A percentile compares a stretch with the other conserved stretches of the same genome.
These are phyloP conservation scores for Capillidium rhysosporum DNA, from an alignment of 371 early-diverging fungal genomes.

Conservation along the genomic window DNA sequence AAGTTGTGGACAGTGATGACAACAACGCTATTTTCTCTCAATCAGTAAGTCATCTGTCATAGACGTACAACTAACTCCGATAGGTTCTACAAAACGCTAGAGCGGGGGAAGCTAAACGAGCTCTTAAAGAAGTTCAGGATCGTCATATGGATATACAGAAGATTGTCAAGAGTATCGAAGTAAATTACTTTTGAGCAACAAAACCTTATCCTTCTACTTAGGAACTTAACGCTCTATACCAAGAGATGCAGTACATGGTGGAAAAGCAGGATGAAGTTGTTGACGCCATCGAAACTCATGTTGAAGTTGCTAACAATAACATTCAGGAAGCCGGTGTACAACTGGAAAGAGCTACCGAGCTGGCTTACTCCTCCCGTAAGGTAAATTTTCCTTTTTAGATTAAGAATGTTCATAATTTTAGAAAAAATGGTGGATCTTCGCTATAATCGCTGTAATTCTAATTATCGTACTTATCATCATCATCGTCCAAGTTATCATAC, in stretches of 20 bases:
- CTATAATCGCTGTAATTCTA: conserved; percentile 1
- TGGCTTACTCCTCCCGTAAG: conserved; percentile 50
- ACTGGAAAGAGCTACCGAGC: conserved; percentile 37
- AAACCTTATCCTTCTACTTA: background rate
- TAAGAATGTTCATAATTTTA: no score
- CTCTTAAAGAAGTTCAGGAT: conserved; percentile 63
- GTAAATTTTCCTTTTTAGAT: background rate
- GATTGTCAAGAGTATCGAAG: conserved; percentile 26
- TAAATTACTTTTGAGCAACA: background rate
- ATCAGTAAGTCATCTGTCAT: conserved; percentile 24
- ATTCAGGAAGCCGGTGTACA: conserved; percentile 49
- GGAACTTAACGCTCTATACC: conserved; percentile 75
- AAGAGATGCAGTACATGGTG: conserved; percentile 76
- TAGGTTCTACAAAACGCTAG: conserved; percentile 52
- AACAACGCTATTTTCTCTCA: conserved; percentile 66
- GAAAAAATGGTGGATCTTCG: no score
- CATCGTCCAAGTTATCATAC: no score
- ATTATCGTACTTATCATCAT: conserved; percentile 10
- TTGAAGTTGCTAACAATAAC: conserved; percentile 34
- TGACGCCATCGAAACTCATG: conserved; percentile 46
- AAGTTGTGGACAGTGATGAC: conserved; percentile 49
- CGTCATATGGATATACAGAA: conserved; percentile 73
- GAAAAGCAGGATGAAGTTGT: conserved; percentile 55
- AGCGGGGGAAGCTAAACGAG: conserved; percentile 56
- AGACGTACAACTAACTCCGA: background rate